Base-by-base conservation (phyloP, 805 yeast genomes). In the Cyberlindnera mycetangii region DNA sequence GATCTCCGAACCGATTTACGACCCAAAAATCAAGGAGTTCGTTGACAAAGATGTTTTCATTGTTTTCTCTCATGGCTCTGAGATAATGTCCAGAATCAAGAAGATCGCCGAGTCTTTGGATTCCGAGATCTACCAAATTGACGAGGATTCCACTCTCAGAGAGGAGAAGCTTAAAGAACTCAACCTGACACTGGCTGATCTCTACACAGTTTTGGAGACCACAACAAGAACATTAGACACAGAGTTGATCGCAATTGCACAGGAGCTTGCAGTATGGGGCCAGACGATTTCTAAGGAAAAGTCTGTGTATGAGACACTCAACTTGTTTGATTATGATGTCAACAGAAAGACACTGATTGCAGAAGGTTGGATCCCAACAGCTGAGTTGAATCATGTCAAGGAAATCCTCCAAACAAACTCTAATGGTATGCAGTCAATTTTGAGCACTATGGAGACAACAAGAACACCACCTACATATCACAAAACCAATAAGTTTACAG, bases 331-430 rank as follows among this genome's bases (percentile, higher is more conserved):
- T 54, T 83, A 78, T 60, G 93, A 85, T 61, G 66, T 61, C 81
- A 87, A 66, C 93, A 89, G 67, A 88, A 80, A 58, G 71, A 85
- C 34, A 30, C 72, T 93, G 51, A 80, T 92, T 43, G 97, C 95
- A 17, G 99, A 93, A 70, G 99, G 98, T 28, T 93, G 99, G 99
- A 72, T 89, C 27, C 98, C 99, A 34, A 74, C 83, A 19, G 79
- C 78, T 50, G 96, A 89, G 49, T 67, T 92, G 33, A 71, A 73
- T 11, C 55, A 66, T 74, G 43, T 75, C 76, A 34, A 74, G 89
- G 61, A 75, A 79, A 58, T 82, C 82, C 60, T 71, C 79, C 38
- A 84, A 78, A 41, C 86, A 81, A 25, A 88, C 80, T 41, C 44
- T 17, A 70, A 84, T 86, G 95, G 76, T 78, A 30, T 63, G 15